Percentiles rank a stretch among this genome's conserved stretches.
Conservation (phyloP, 2,329 filamentous ascomycete species). For the Microsporum audouinii region DNA sequence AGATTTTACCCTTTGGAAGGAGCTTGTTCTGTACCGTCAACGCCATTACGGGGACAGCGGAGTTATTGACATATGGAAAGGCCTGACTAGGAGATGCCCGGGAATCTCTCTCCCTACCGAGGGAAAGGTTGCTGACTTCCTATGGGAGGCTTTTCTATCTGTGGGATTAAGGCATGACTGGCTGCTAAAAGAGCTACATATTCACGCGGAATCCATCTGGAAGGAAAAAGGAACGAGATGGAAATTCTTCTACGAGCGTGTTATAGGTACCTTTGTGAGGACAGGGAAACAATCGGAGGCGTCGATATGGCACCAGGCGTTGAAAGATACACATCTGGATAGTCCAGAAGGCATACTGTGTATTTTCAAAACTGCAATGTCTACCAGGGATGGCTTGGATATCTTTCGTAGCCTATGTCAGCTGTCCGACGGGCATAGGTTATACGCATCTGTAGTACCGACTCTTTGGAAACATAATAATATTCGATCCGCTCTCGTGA, state of each 20-base stretch:
- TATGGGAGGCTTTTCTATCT: conserved; percentile 34
- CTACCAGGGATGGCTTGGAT: conserved; percentile 19
- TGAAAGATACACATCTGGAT: conserved; percentile 26
- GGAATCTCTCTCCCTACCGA: conserved; percentile 26
- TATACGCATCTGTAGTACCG: conserved; percentile 37
- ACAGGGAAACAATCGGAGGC: conserved; percentile 23
- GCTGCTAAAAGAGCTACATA: conserved; percentile 24
- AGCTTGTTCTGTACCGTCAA: conserved; percentile 34
- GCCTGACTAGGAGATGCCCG: conserved; percentile 23
- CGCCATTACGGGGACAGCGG: conserved; percentile 34
- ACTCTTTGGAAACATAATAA: conserved; percentile 29
- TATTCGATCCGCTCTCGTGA: conserved; percentile 31
- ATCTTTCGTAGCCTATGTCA: conserved; percentile 35
- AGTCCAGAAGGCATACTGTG: conserved; percentile 21
- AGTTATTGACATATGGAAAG: conserved; percentile 32
- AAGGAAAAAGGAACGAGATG: conserved; percentile 29
- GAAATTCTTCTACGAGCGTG: conserved; percentile 26
- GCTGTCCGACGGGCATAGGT: conserved; percentile 25
- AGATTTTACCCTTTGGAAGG: conserved; percentile 36
- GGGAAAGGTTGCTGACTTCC: conserved; percentile 28
- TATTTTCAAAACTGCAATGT: conserved; percentile 22
- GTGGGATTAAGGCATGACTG: conserved; percentile 25
- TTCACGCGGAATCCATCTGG: conserved; percentile 33
- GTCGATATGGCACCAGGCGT: conserved; percentile 27
- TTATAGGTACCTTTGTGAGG: conserved; percentile 29